A percentile compares a stretch with the other conserved stretches of the same genome.
These are phyloP conservation scores for Fomitopsis schrenkii DNA, from an alignment of 1,284 basidiomycete genomes.

Conservation along the genomic window DNA sequence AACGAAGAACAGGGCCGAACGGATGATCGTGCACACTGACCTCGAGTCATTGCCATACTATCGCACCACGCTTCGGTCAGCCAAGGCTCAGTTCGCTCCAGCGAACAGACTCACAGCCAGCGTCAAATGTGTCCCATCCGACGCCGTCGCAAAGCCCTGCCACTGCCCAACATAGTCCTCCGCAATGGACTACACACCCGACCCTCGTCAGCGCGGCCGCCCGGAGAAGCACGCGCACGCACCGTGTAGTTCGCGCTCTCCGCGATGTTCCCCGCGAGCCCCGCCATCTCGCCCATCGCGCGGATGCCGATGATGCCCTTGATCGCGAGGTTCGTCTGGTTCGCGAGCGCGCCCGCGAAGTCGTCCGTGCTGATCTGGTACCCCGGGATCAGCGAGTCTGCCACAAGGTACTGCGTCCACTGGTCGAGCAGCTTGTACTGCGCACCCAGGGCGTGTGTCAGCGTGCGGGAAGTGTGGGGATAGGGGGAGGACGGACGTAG, in stretches of 20 bases:
- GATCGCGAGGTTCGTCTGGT: conserved; percentile 78
- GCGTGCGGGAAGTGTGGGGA: background rate
- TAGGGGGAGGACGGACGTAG: conserved; percentile 38
- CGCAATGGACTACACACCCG: conserved; percentile 42
- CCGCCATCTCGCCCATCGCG: conserved; percentile 59
- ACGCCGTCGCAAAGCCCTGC: conserved; percentile 46
- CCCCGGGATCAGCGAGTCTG: conserved; percentile 59
- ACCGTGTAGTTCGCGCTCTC: conserved; percentile 58
- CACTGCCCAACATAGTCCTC: conserved; percentile 51
- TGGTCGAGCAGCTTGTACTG: conserved; percentile 59
- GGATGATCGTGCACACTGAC: conserved; percentile 17
- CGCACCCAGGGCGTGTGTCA: background rate
- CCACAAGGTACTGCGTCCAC: conserved; percentile 69
- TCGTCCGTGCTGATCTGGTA: conserved; percentile 70
- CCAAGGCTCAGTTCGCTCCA: background rate
- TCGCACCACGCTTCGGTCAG: conserved; percentile 4
- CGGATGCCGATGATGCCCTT: conserved; percentile 74
- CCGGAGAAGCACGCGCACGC: conserved; percentile 12
- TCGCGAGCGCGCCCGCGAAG: conserved; percentile 65
- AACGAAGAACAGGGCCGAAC: background rate
- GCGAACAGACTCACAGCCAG: conserved; percentile 36
- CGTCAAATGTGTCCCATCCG: conserved; percentile 48
- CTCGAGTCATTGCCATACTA: conserved; percentile 46
- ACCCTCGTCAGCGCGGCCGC: background rate
- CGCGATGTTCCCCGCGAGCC: conserved; percentile 44